Evolutionary conservation across 164 flowering plant species (phyloP), one percentile per base, ranked within the genome.

Genomic region (Houttuynia cordata): DNA sequence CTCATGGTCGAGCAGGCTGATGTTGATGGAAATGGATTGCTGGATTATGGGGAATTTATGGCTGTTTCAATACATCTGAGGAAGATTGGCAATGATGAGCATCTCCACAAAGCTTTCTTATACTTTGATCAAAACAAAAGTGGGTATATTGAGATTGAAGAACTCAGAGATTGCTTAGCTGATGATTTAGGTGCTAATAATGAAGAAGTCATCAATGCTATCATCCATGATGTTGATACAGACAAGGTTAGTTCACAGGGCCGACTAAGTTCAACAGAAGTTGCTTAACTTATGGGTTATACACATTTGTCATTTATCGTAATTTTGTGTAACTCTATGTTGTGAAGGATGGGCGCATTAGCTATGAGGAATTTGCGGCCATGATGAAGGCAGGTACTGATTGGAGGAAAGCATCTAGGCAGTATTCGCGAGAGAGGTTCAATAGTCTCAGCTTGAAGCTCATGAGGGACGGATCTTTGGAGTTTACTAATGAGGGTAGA

Each of bases 371-470:
- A 70, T 88, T 88, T 76, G 79, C 85, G 0, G 68, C 77, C 15
- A 88, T 88, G 96, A 88, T 85, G 96, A 88, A 85, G 75, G 86
- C 90, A 0, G 96, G 96, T 21, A 88, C 96, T 34, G 92, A 88
- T 76, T 87, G 96, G 96, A 79, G 96, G 64, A 87, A 87, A 74
- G 96, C 89, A 18, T 87, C 95, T 18, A 79, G 91, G 61, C 95
- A 85, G 67, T 87, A 87, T 65, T 87, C 94, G 24, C 68, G 95
- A 57, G 91, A 85, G 63, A 77, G 95, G 62, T 87, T 85, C 73
- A 82, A 78, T 51, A 85, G 40, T 68, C 86, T 87, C 30, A 87
- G 95, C 68, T 70, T 80, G 68, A 80, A 79, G 24, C 57, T 87
- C 69, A 75, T 84, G 76, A 76, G 67, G 70, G 88, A 87, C 64